A percentile compares a stretch with the other conserved stretches of the same genome.
These are phyloP conservation scores for Leptodermis oblonga DNA, from an alignment of 257 asterid genomes.

Conservation along the genomic window DNA sequence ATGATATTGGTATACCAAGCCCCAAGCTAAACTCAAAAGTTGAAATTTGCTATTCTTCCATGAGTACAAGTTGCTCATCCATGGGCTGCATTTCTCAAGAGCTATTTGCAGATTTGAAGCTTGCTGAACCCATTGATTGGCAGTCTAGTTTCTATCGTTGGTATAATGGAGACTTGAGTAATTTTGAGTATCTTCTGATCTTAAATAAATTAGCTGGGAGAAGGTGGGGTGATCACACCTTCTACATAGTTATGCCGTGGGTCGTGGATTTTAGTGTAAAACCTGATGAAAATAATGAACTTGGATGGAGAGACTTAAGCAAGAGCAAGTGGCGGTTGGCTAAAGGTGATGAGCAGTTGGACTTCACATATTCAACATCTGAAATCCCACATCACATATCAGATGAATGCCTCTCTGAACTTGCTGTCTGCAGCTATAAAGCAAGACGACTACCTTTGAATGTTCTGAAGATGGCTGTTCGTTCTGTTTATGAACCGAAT, in stretches of 20 bases:
- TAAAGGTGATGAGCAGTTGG: slow-evolving; percentile 97
- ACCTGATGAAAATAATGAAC: slow-evolving; percentile 59
- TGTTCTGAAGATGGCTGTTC: slow-evolving; percentile 76
- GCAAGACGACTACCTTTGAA: slow-evolving; percentile 94
- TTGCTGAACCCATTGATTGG: slow-evolving; percentile 58
- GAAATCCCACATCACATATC: slow-evolving; percentile 96
- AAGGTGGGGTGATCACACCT: slow-evolving; percentile 96
- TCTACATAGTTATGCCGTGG: slow-evolving; percentile 93
- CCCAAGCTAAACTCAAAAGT: slow-evolving; percentile 28
- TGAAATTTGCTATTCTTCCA: slow-evolving; percentile 25
- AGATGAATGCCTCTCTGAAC: slow-evolving; percentile 95
- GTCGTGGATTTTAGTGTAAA: slow-evolving; percentile 74
- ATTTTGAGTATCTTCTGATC: slow-evolving; percentile 86
- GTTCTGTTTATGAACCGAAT: slow-evolving; percentile 98
- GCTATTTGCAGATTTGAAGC: slow-evolving; percentile 57
- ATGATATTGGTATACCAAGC: slow-evolving; percentile 40
- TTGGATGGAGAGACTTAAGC: slow-evolving; percentile 92
- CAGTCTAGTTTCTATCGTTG: slow-evolving; percentile 66
- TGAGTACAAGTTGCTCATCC: slow-evolving; percentile 34
- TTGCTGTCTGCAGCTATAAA: slow-evolving; percentile 98
- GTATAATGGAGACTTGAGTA: slow-evolving; percentile 90
- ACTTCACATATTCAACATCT: slow-evolving; percentile 92
- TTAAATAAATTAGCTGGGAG: slow-evolving; percentile 86
- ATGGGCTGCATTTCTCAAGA: slow-evolving; percentile 55
- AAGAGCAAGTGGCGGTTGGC: slow-evolving; percentile 99